A percentile compares a stretch with the other conserved stretches of the same genome.
Conservation (phyloP, 2,329 filamentous ascomycete species). For the Chaetomiaceae sp. region DNA sequence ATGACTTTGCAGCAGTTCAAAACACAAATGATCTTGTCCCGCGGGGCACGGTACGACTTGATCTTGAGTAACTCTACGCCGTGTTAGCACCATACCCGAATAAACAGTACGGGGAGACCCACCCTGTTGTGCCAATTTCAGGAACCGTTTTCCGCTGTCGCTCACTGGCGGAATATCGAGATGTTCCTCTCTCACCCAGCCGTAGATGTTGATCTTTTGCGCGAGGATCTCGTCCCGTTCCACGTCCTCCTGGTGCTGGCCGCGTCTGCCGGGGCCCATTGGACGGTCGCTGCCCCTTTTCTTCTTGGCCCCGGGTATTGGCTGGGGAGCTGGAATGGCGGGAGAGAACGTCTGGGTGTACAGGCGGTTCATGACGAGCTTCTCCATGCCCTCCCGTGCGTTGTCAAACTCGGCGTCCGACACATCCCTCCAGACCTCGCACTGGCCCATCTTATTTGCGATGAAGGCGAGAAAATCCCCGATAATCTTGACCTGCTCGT, state of each 20-base stretch:
- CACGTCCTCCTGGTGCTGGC: constrained; percentile 96
- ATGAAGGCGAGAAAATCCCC: constrained; percentile 95
- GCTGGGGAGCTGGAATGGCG: constrained; percentile 77
- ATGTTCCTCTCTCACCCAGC: constrained; percentile 90
- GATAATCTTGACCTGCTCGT: constrained; percentile 99
- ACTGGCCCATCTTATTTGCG: constrained; percentile 95
- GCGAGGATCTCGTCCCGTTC: constrained; percentile 93
- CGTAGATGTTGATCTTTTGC: constrained; percentile 95
- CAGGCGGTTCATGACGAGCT: constrained; percentile 95
- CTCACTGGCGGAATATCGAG: constrained; percentile 83
- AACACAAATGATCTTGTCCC: constrained; percentile 98
- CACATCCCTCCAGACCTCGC: constrained; percentile 93
- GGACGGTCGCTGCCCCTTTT: constrained; percentile 63
- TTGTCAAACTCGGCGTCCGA: constrained; percentile 98
- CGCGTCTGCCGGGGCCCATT: constrained; percentile 76
- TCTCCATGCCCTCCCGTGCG: constrained; percentile 97
- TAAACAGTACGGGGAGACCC: constrained; percentile 19
- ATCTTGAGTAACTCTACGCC: constrained; percentile 85
- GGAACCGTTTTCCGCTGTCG: constrained; percentile 81
- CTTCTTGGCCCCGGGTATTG: constrained; percentile 63
- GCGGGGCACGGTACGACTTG: constrained; percentile 90
- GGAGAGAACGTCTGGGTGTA: constrained; percentile 97
- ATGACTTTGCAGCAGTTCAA: constrained; percentile 99
- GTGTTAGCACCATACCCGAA: constrained; percentile 22
- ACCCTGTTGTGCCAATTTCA: constrained; percentile 85